phyloP scores from a whole-genome alignment of 495 filamentous ascomycete species.

The Astrothelium subdiscretum region DNA sequence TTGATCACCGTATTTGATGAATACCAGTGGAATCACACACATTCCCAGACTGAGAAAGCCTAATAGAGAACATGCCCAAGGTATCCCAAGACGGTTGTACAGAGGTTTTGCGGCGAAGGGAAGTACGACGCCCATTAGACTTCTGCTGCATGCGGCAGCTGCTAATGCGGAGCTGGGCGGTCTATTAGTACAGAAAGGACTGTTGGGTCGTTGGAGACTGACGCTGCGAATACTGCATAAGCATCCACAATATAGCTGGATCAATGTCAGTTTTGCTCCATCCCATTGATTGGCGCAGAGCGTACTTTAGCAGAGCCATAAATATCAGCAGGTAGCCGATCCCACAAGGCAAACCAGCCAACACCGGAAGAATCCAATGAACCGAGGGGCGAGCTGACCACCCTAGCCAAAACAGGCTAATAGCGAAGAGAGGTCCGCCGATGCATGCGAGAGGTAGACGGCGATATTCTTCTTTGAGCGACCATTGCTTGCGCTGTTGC shows the following conservation, averaged over 20 bases:
- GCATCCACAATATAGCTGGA: conserved; percentile 44
- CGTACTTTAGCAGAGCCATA: conserved; percentile 60
- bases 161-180: conserved; percentile 40
- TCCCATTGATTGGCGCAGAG: conserved; percentile 19
- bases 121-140: conserved; percentile 50
- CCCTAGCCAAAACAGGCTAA: conserved; percentile 61
- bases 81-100: conserved; percentile 27
- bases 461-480: conserved; percentile 44
- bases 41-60: conserved; percentile 27
- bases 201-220: conserved; percentile 2
- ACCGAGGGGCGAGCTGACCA: conserved; percentile 48
- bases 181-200: background rate
- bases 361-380: conserved; percentile 51
- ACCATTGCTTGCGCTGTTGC: conserved; percentile 29
- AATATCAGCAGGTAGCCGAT: conserved; percentile 57
- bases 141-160: conserved; percentile 47
- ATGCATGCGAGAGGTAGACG: conserved; percentile 58
- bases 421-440: conserved; percentile 49
- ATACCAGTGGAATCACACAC: conserved; percentile 30
- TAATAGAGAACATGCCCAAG: conserved; percentile 30
- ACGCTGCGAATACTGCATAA: conserved; percentile 62
- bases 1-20: conserved; percentile 25
- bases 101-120: conserved; percentile 35
- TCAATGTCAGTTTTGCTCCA: background rate
- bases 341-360: conserved; percentile 57